These are phyloP conservation scores for Phoma sp. DNA, from an alignment of 2,329 filamentous ascomycete species.

Conservation along the genomic window DNA sequence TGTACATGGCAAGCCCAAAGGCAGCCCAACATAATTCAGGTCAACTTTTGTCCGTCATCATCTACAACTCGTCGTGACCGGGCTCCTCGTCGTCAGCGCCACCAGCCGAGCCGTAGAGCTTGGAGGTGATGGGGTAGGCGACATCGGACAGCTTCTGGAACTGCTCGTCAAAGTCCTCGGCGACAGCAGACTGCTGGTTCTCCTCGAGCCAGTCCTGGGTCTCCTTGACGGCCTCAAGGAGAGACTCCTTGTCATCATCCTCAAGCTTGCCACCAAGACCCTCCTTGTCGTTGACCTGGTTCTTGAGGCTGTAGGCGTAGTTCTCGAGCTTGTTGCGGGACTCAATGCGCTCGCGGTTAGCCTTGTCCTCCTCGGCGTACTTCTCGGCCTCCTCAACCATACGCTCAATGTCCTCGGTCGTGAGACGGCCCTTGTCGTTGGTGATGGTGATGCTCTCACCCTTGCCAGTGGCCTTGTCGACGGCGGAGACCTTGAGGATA, in stretches of 20 bases:
- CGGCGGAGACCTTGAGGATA: constrained; percentile 94
- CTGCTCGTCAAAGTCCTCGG: constrained; percentile 99
- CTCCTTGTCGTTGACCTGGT: constrained; percentile 96
- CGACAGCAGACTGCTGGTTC: constrained; percentile 79
- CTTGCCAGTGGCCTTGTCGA: constrained; percentile 98
- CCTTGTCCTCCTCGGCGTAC: constrained; percentile 99
- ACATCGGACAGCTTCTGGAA: constrained; percentile 98
- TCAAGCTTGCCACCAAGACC: constrained; percentile 98
- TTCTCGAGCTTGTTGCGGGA: constrained; percentile 97
- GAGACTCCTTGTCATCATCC: constrained; percentile 96
- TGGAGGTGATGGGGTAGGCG: constrained; percentile 98
- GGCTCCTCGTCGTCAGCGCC: constrained; percentile 70
- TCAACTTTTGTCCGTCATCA: constrained; percentile 22
- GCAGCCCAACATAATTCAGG: constrained; percentile 22
- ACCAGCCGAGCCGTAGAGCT: constrained; percentile 76
- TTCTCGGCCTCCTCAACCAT: constrained; percentile 99
- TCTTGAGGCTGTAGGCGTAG: constrained; percentile 99
- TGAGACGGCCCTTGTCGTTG: constrained; percentile 98
- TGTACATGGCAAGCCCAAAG: constrained; percentile 32
- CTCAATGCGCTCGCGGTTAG: constrained; percentile 94
- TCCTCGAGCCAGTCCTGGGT: constrained; percentile 95
- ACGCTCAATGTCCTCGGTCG: constrained; percentile 96
- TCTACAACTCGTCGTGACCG: constrained; percentile 59
- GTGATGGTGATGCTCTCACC: constrained; percentile 97
- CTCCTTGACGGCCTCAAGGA: constrained; percentile 97